Base-by-base conservation (phyloP, 73 alveolate genomes). In the Blepharisma stoltei region DNA sequence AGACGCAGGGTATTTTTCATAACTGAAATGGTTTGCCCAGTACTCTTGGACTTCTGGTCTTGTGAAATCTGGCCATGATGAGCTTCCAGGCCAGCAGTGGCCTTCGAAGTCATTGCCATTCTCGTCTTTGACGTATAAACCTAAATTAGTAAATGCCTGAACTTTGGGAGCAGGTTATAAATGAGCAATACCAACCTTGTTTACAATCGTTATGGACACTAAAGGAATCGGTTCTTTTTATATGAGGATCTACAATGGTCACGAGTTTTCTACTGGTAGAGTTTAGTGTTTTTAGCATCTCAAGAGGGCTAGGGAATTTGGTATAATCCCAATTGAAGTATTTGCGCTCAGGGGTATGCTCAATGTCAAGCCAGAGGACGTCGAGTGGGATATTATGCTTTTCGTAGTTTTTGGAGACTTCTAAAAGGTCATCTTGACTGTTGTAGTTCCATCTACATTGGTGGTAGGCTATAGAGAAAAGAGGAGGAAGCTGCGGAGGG, bases 391-490 rank as follows among this genome's bases (percentile, higher is more conserved):
- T 52, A 8, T 77, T 50, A 6, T 83, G 78, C 41, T 78, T 32
- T n/a, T 69, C 82, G 5, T 18, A 69, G 41, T 53, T 53, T 44
- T 69, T 25, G 44, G 41, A 47, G 55, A 95, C 88, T 47, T 85
- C 76, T 41, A 80, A 73, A 20, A 89, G 87, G 48, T 93, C 98
- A 6, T 90, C 82, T 71, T 93, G 89, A 60, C 84, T 87, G 67
- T 86, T 82, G 85, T 95, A 95, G 80, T 92, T 92, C 97, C 97
- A 95, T 79, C 97, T 83, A 78, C 97, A 89, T 88, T 95, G 90
- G 83, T 95, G 98, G 82, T 92, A 94, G 6, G 98, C 98, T 7
- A 92, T 71, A 44, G 95, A 53, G 83, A 93, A 93, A 54, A 90
- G 87, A 54, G 90, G 90, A 6, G 99, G 98, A 6, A 81, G 27